These are phyloP conservation scores for Cupressus sempervirens DNA, from an alignment of 75 land plant genomes.

Conservation along the genomic window DNA sequence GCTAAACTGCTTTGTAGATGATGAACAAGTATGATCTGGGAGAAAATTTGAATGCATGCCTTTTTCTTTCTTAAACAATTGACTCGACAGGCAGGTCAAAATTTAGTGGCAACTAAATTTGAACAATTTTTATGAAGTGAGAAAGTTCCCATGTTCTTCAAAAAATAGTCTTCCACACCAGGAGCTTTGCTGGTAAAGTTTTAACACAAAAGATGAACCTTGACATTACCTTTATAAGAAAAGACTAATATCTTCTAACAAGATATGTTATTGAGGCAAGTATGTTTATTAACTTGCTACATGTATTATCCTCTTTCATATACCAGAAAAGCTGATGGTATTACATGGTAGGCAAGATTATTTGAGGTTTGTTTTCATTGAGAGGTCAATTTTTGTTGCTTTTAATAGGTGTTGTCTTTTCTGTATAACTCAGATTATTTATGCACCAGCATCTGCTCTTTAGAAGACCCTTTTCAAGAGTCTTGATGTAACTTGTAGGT, in stretches of 20 bases:
- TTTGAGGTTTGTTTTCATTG: not conserved
- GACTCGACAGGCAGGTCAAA: not conserved
- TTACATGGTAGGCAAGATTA: not conserved
- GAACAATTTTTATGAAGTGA: not conserved
- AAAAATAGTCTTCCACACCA: not conserved
- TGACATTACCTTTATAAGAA: not conserved
- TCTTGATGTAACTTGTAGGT: constrained; percentile 40
- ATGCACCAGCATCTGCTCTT: not conserved
- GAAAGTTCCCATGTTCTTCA: not conserved
- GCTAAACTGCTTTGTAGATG: no score
- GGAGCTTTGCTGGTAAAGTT: not conserved
- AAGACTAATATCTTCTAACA: not conserved
- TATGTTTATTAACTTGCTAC: not conserved
- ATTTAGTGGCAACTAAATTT: not conserved
- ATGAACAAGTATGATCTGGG: no score
- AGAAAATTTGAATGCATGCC: no score
- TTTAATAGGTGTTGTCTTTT: not conserved
- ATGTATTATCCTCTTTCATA: not conserved
- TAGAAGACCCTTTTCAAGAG: not conserved
- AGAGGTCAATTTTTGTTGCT: not conserved
- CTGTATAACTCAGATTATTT: not conserved
- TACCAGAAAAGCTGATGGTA: not conserved
- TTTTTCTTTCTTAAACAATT: no score
- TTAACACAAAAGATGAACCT: not conserved
- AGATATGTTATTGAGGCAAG: not conserved